phyloP scores from a whole-genome alignment of 2,329 filamentous ascomycete genomes.

The Neurospora sp. region DNA sequence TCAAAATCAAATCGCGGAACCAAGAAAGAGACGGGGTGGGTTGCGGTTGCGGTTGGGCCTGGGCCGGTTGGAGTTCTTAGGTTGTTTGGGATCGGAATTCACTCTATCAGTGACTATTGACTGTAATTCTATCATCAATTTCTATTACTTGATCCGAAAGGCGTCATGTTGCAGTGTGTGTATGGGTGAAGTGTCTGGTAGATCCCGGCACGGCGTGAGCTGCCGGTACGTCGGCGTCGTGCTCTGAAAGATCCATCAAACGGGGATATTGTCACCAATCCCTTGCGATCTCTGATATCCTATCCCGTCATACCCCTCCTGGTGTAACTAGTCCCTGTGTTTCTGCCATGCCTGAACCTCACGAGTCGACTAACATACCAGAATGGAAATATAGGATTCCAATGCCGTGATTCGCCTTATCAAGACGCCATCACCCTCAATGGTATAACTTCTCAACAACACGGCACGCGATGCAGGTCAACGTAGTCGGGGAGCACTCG shows the following conservation, averaged over 20 bases:
- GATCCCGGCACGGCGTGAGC: too few species aligned
- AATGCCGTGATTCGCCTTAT: not conserved
- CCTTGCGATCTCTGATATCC: too few species aligned
- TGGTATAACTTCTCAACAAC: too few species aligned
- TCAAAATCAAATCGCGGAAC: not conserved
- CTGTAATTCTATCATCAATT: not conserved
- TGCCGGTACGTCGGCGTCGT: too few species aligned
- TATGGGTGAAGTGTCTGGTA: too few species aligned
- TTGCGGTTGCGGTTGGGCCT: not conserved
- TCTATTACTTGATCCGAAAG: not conserved
- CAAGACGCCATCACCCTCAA: not conserved
- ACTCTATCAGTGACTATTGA: not conserved
- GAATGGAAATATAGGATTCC: not conserved
- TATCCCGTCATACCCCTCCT: too few species aligned
- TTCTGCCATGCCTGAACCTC: not conserved
- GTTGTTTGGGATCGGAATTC: not conserved
- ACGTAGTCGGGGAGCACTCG: too few species aligned
- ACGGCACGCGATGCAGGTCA: too few species aligned
- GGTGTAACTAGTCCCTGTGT: too few species aligned
- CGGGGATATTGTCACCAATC: too few species aligned
- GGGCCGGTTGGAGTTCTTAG: not conserved
- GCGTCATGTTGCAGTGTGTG: too few species aligned
- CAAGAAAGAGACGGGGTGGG: not conserved
- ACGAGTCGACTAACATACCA: not conserved
- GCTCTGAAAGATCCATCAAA: too few species aligned